Conservation (phyloP, 139 green algal genomes). For the Klebsormidium nitens region DNA sequence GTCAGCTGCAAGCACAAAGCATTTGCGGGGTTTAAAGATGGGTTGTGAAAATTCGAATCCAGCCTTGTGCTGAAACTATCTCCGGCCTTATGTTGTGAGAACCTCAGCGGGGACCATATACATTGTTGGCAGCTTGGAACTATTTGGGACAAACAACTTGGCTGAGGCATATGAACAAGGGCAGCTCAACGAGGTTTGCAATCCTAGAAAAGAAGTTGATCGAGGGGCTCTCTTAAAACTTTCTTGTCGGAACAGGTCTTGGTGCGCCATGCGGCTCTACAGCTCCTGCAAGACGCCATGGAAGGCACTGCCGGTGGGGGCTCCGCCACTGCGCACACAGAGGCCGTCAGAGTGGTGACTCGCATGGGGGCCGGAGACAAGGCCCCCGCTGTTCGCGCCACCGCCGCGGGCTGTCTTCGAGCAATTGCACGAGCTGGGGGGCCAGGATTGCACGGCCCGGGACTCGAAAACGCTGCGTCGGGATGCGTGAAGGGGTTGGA, state of each 20-base stretch:
- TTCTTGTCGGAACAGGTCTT: constrained; percentile 11
- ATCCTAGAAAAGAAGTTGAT: no score
- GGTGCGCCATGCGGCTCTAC: constrained; percentile 25
- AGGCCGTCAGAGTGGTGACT: constrained; percentile 21
- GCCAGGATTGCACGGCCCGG: constrained; percentile 8
- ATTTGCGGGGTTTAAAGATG: no score
- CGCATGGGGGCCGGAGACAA: constrained; percentile 9
- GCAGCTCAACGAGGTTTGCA: no score
- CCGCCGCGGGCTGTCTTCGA: constrained; percentile 13
- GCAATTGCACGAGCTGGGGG: constrained; percentile 16
- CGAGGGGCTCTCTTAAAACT: no score
- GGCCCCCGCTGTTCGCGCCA: constrained; percentile 10
- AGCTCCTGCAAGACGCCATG: constrained; percentile 29
- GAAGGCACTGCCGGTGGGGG: constrained; percentile 20
- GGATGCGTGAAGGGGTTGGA: constrained; percentile 20
- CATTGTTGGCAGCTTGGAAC: no score
- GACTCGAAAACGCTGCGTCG: constrained; percentile 15
- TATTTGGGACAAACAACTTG: no score
- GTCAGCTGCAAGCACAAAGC: no score
- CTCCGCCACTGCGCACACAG: constrained; percentile 14
- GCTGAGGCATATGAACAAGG: no score
- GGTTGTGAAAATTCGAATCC: no score
- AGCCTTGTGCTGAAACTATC: no score
- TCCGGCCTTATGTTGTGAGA: no score
- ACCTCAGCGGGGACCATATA: no score